Evolutionary conservation across 768 basidiomycete species (phyloP).

Genomic region (Leccinum barrowsii): DNA sequence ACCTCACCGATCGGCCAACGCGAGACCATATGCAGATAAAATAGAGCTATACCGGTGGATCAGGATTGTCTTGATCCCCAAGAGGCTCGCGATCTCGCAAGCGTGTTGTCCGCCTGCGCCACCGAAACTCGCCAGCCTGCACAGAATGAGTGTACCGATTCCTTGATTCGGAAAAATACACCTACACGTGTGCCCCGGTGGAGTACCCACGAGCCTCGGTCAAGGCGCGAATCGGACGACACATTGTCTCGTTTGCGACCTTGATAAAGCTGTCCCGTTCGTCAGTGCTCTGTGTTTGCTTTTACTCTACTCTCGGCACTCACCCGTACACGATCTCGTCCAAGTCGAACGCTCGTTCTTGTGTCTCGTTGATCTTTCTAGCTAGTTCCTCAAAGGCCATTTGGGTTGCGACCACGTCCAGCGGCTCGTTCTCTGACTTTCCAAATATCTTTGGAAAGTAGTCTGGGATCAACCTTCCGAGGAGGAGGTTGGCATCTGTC

Average conservation of each 20-base stretch:
- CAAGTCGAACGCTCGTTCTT: constrained; percentile 55
- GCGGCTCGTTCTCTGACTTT: constrained; percentile 76
- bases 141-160: background rate
- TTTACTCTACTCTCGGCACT: constrained; percentile 14
- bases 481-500: constrained; percentile 88
- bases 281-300: background rate
- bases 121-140: constrained; percentile 80
- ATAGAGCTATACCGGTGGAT: constrained; percentile 93
- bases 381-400: constrained; percentile 65
- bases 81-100: constrained; percentile 82
- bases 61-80: constrained; percentile 85
- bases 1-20: constrained; percentile 70
- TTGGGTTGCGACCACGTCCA: constrained; percentile 72
- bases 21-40: constrained; percentile 91
- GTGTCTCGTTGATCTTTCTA: constrained; percentile 64
- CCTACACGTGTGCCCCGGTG: constrained; percentile 67
- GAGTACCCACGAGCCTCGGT: constrained; percentile 89
- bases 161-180: background rate
- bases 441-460: constrained; percentile 97
- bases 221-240: constrained; percentile 83
- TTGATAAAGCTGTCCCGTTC: constrained; percentile 72
- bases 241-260: constrained; percentile 97
- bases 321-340: constrained; percentile 91
- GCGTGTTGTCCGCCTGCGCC: constrained; percentile 92
- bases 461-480: constrained; percentile 84